Evolutionary conservation across 495 filamentous ascomycete genomes (phyloP).

Genomic region (Xylaria sp.): DNA sequence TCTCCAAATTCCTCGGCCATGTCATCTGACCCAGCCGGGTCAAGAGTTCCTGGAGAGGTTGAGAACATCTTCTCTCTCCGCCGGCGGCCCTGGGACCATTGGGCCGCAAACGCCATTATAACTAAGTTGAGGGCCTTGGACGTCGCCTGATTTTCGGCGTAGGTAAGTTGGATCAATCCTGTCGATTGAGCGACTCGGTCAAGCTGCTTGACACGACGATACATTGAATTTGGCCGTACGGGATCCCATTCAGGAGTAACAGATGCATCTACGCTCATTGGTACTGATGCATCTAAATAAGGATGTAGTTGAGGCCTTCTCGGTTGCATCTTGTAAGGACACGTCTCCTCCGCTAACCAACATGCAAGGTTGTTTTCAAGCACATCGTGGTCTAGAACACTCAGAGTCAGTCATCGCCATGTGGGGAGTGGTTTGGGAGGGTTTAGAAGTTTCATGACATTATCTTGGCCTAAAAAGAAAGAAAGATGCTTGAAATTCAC

Average conservation of each 20-base stretch:
- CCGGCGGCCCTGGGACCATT: conserved; percentile 50
- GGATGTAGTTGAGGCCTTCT: not conserved
- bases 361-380: conserved; percentile 56
- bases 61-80: conserved; percentile 28
- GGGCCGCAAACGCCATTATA: conserved; percentile 56
- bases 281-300: not conserved
- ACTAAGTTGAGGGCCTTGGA: conserved; percentile 49
- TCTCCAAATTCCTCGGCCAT: conserved; percentile 8
- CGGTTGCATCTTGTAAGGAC: conserved; percentile 15
- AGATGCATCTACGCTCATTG: too few relatives aligned
- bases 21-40: conserved; percentile 24
- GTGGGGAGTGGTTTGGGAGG: too few relatives aligned
- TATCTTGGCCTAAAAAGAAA: too few relatives aligned
- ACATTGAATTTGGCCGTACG: conserved; percentile 55
- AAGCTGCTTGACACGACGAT: conserved; percentile 49
- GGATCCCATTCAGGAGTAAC: conserved; percentile 43
- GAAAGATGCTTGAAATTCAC: too few relatives aligned
- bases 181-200: conserved; percentile 45
- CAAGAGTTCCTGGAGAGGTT: not conserved
- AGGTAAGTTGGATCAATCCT: conserved; percentile 44
- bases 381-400: conserved; percentile 44
- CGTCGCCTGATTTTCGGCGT: conserved; percentile 45
- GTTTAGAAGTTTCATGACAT: too few relatives aligned
- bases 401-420: too few relatives aligned
- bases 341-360: conserved; percentile 5